Evolutionary conservation across 208 protist genomes (phyloP), one percentile per base, ranked within the genome.

Genomic region (Perkinsela sp.): DNA sequence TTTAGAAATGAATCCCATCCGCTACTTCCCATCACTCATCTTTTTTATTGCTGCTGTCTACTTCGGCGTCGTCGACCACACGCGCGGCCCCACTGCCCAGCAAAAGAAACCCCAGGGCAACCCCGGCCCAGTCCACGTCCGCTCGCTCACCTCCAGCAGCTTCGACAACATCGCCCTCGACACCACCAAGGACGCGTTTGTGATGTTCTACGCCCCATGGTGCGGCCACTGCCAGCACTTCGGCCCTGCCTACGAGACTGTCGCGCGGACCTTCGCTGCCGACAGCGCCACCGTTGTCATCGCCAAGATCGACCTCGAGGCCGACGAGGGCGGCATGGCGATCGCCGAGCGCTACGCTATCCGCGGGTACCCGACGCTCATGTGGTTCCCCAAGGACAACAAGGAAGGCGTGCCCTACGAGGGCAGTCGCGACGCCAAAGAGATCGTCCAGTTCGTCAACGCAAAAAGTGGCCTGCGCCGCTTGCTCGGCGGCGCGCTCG

Each of bases 151-250:
- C 71, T 74, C 78, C 0, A 70, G 78, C 2, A 91, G 82, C 70
- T 93, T 89, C 73, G 72, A 93, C 32, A 66, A 32, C 0, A 74
- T 89, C 32, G 86, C 94, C 13, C 72, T 88, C 2, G 80, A 96
- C 57, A 67, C 74, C 0, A 78, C 70, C 13, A 93, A 94, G 72
- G 78, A 93, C 70, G 91, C 95, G 0, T 93, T 96, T 67, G 85
- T 96, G 31, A 83, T 95, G 75, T 95, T 96, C 72, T 95, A 95
- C 77, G 93, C 92, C 29, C 86, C 91, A 67, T 97, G 94, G 94
- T 97, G 94, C 70, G 89, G 87, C 30, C 92, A 96, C 81, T 97
- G 93, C 87, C 86, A 92, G 67, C 75, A 80, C 69, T 82, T 96
- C 73, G 85, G 79, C 72, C 89, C 90, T 67, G 81, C 81, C 29